A percentile compares a stretch with the other conserved stretches of the same genome.
phyloP scores from a whole-genome alignment of 352 stramenopile species.

The Blastocystis sp. region DNA sequence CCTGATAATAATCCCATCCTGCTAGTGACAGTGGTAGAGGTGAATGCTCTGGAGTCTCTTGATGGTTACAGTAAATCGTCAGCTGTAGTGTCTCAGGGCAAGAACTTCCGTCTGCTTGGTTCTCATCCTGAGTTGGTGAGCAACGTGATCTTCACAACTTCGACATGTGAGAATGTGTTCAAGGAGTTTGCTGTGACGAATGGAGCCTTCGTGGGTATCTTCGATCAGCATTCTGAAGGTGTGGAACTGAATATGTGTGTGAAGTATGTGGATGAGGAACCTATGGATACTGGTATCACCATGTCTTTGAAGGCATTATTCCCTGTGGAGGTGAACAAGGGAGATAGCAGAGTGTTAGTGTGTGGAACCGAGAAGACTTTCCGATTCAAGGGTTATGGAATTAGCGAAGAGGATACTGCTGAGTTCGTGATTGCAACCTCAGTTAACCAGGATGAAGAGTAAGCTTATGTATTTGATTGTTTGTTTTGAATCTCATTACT shows the following conservation, averaged over 20 bases:
- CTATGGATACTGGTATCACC: slow-evolving; percentile 1
- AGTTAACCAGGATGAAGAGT: slow-evolving; percentile 17
- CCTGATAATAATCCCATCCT: slow-evolving; percentile 19
- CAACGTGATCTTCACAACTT: slow-evolving; percentile 35
- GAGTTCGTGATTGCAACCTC: slow-evolving; percentile 41
- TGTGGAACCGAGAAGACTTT: slow-evolving; percentile 44
- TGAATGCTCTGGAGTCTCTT: slow-evolving; percentile 34
- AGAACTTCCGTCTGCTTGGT: slow-evolving; percentile 43
- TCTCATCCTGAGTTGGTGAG: slow-evolving; percentile 41
- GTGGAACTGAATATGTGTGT: slow-evolving; percentile 8
- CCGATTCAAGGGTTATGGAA: slow-evolving; percentile 12
- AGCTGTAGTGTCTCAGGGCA: slow-evolving; percentile 19
- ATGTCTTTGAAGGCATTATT: slow-evolving; percentile 27
- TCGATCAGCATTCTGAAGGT: slow-evolving; percentile 23
- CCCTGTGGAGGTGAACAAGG: neutral
- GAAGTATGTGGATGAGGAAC: slow-evolving; percentile 38
- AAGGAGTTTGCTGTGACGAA: neutral
- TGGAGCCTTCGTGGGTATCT: slow-evolving; percentile 1
- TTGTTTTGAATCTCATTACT: neutral
- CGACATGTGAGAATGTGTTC: slow-evolving; percentile 37
- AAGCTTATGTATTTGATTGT: slow-evolving; percentile 12
- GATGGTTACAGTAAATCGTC: neutral
- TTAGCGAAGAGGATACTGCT: slow-evolving; percentile 27
- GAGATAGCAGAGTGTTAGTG: slow-evolving; percentile 33
- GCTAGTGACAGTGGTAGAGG: slow-evolving; percentile 16